Conservation (phyloP, 2,329 filamentous ascomycete species). For the Neopestalotiopsis sp. region DNA sequence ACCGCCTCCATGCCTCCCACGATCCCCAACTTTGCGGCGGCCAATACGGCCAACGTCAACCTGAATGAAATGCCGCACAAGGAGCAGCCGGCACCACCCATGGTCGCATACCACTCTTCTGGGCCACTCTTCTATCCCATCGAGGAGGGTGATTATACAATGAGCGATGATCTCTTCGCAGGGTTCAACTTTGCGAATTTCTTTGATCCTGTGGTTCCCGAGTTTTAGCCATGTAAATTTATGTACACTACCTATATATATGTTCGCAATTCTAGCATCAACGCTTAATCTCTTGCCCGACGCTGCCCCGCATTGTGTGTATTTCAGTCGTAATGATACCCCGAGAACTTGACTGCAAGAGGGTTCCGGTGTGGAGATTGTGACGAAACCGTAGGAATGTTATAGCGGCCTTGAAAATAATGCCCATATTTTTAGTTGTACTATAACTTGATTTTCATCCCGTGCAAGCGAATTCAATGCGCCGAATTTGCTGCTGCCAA, state of each 20-base stretch:
- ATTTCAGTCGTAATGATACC: neutral
- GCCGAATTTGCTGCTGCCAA: too few species aligned
- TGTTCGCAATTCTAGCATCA: neutral
- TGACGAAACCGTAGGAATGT: neutral
- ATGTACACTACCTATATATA: neutral
- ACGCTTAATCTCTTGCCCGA: neutral
- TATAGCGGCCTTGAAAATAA: neutral
- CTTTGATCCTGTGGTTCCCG: conserved; percentile 12
- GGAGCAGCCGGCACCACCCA: neutral
- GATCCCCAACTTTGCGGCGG: neutral
- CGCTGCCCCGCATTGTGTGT: neutral
- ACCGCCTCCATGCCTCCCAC: neutral
- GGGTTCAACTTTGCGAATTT: conserved; percentile 12
- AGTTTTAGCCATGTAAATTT: neutral
- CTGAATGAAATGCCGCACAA: neutral
- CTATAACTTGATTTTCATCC: too few species aligned
- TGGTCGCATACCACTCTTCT: neutral
- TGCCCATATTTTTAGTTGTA: too few species aligned
- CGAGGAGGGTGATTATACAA: neutral
- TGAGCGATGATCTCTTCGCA: neutral
- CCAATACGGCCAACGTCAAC: too few species aligned
- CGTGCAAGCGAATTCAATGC: too few species aligned
- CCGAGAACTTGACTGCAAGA: neutral
- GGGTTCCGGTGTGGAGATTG: neutral
- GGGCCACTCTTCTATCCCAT: conserved; percentile 10